Evolutionary conservation across 192 early-diverging fungal genomes (phyloP), one percentile per base, ranked within the genome.

Genomic region (Powellomyces hirtus): DNA sequence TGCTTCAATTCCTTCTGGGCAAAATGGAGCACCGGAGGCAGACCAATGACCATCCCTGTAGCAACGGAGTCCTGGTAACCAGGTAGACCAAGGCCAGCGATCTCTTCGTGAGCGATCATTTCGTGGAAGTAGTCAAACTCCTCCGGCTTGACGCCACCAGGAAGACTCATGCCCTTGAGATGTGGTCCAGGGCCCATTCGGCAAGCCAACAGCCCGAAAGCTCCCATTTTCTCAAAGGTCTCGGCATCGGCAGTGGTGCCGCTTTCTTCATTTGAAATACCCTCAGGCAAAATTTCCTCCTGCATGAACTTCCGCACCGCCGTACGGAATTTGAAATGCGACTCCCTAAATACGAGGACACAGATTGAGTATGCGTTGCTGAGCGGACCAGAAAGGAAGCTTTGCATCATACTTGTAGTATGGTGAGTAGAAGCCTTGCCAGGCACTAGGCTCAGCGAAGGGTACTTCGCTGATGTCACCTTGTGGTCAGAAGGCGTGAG

Each of bases 91-190:
- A 70, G 38, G 34, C 46, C 59, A 37, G 62, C 56, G 37, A 73
- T 38, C 63, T 83, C 81, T 53, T 80, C 76, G 36, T 80, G 78
- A 7, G 67, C 77, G 52, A 82, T 77, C 58, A 61, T 45, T 57
- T 82, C 81, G 62, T 82, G 81, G 67, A 82, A 82, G 60, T 82
- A 82, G 58, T 82, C 81, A 72, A 79, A 82, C 49, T 82, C 77
- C 53, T 79, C 81, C 6, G 77, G 75, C 49, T 77, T 75, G 36
- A 82, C 75, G 26, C 77, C 81, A 16, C 75, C 75, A 13, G 69
- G 71, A 10, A 82, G 71, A 24, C 36, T 66, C 26, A 60, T 33
- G 26, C 69, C 71, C 50, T 75, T 72, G 70, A 82, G 51, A 38
- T 79, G 75, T 18, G 67, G 72, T 2, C 81, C 81, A 27, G 81